phyloP scores from a whole-genome alignment of 106 monocot genomes.

The Iris macrosiphon region DNA sequence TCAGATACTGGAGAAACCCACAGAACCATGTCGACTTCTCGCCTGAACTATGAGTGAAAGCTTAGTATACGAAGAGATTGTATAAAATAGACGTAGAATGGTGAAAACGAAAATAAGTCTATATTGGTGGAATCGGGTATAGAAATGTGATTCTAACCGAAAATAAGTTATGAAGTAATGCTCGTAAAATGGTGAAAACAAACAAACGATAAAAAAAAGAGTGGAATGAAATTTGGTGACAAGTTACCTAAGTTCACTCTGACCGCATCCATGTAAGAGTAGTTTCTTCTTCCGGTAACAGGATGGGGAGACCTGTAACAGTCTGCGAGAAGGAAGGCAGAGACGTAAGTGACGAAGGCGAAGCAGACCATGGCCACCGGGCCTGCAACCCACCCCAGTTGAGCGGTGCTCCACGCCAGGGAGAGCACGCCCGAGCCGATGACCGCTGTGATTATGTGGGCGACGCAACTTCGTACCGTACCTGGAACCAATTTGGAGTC shows the following conservation, averaged over 20 bases:
- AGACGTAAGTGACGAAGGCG: slow-evolving; percentile 38
- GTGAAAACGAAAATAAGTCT: too few species aligned
- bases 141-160: too few species aligned
- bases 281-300: slow-evolving; percentile 9
- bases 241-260: slow-evolving; percentile 19
- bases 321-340: slow-evolving; percentile 12
- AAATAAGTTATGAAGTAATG: too few species aligned
- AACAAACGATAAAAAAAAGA: too few species aligned
- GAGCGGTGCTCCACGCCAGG: slow-evolving; percentile 68
- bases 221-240: too few species aligned
- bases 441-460: slow-evolving; percentile 71
- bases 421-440: slow-evolving; percentile 77
- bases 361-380: slow-evolving; percentile 53
- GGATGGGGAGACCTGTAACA: slow-evolving; percentile 19
- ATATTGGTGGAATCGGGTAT: too few species aligned
- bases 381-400: slow-evolving; percentile 58
- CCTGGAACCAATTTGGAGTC: slow-evolving; percentile 1
- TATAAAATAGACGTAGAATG: too few species aligned
- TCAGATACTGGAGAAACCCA: slow-evolving; percentile 45
- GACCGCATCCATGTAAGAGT: slow-evolving; percentile 16
- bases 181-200: too few species aligned
- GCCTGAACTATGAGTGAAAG: slow-evolving; percentile 29
- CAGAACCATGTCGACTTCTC: slow-evolving; percentile 38
- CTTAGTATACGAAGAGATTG: slow-evolving; percentile 7
- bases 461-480: slow-evolving; percentile 32